Conservation (phyloP, 192 early-diverging fungal species). For the Coemansia umbellata region DNA sequence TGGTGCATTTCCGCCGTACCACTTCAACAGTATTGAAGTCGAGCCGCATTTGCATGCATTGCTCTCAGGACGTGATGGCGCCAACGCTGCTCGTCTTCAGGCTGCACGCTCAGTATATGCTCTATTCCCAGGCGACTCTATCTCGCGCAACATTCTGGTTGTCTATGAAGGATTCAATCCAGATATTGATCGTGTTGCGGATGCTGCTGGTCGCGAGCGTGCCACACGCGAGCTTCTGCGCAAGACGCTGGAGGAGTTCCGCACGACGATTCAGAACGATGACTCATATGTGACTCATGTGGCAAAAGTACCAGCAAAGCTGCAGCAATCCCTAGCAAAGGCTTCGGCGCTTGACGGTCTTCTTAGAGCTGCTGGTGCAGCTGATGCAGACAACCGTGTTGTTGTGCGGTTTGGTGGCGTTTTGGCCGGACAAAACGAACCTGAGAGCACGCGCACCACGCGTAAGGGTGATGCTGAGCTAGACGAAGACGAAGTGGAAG, state of each 20-base stretch:
- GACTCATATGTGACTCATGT: slow-evolving; percentile 63
- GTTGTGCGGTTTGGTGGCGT: slow-evolving; percentile 66
- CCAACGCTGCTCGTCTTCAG: slow-evolving; percentile 63
- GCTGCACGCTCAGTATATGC: slow-evolving; percentile 65
- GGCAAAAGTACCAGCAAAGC: slow-evolving; percentile 64
- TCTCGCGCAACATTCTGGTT: slow-evolving; percentile 66
- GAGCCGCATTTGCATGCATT: slow-evolving; percentile 73
- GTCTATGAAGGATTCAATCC: slow-evolving; percentile 69
- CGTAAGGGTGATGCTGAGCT: slow-evolving; percentile 43
- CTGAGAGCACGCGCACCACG: slow-evolving; percentile 47
- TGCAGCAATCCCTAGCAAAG: slow-evolving; percentile 70
- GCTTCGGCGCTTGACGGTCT: slow-evolving; percentile 73
- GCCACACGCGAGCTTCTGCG: slow-evolving; percentile 52
- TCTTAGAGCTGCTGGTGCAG: slow-evolving; percentile 27
- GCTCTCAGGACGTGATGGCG: slow-evolving; percentile 61
- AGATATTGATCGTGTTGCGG: slow-evolving; percentile 43
- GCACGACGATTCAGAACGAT: slow-evolving; percentile 56
- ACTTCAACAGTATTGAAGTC: slow-evolving; percentile 68
- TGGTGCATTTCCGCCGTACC: slow-evolving; percentile 53
- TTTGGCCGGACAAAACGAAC: slow-evolving; percentile 22
- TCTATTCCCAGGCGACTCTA: slow-evolving; percentile 67
- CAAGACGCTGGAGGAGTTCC: slow-evolving; percentile 63
- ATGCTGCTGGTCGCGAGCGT: slow-evolving; percentile 53
- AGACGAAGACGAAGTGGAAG: slow-evolving; percentile 65
- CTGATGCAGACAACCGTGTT: slow-evolving; percentile 56